Conservation (phyloP, 2,329 filamentous ascomycete genomes). For the Colletotrichum coccodes region DNA sequence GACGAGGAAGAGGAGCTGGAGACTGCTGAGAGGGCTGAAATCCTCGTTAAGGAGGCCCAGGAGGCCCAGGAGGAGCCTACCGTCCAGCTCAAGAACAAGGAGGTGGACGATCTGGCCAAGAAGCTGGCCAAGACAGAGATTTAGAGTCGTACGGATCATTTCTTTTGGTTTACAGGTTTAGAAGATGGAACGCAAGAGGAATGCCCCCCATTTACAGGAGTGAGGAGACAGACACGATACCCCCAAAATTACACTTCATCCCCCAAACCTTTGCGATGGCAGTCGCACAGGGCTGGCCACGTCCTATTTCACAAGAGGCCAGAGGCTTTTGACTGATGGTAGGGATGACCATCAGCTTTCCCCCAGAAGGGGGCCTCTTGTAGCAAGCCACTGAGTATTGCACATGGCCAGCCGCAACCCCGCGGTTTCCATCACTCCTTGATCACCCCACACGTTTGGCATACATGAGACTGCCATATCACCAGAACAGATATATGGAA, state of each 20-base stretch:
- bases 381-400: neutral
- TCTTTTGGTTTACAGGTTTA: constrained; percentile 30
- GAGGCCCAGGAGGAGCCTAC: constrained; percentile 79
- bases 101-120: constrained; percentile 84
- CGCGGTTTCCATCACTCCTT: constrained; percentile 9
- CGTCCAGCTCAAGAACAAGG: constrained; percentile 76
- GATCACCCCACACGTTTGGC: constrained; percentile 23
- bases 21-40: constrained; percentile 74
- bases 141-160: constrained; percentile 42
- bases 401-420: neutral
- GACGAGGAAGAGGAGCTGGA: constrained; percentile 70
- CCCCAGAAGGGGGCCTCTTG: neutral
- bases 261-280: neutral
- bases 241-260: constrained; percentile 33
- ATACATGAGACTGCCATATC: neutral
- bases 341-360: neutral
- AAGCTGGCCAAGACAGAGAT: constrained; percentile 77
- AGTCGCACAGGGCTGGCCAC: neutral
- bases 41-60: constrained; percentile 75
- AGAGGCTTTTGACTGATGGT: neutral
- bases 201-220: constrained; percentile 20
- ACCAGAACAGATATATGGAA: neutral
- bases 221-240: constrained; percentile 33
- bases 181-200: constrained; percentile 33
- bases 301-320: neutral